These are phyloP conservation scores for Guyanaporus albipodus DNA, from an alignment of 768 basidiomycete genomes.

Conservation along the genomic window DNA sequence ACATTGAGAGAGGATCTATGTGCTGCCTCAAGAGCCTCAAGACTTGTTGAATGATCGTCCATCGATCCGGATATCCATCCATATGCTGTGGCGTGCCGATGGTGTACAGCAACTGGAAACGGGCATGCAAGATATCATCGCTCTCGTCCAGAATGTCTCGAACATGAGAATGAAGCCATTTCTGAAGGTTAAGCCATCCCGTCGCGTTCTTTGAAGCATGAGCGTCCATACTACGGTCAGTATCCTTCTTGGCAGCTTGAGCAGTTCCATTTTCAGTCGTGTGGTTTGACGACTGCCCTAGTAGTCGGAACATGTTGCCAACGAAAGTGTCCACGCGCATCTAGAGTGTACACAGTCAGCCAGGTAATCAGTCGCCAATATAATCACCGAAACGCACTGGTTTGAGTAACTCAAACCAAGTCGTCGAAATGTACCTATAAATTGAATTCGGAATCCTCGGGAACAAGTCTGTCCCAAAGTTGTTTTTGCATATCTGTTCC, in stretches of 20 bases:
- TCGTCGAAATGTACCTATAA: neutral
- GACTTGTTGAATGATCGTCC: neutral
- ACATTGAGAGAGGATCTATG: neutral
- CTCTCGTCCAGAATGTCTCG: no score
- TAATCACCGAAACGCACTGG: neutral
- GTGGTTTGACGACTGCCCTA: neutral
- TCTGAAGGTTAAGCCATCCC: neutral
- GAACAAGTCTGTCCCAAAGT: conserved; percentile 6
- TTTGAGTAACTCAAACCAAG: no score
- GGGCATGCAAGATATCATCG: neutral
- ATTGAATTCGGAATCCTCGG: conserved; percentile 2
- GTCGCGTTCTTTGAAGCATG: neutral
- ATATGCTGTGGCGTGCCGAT: neutral
- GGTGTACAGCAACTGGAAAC: neutral
- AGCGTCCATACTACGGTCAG: neutral
- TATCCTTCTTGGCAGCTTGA: no score
- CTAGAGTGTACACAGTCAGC: neutral
- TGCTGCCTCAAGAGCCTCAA: neutral
- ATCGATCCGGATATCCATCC: neutral
- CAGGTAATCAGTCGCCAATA: neutral
- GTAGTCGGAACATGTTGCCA: neutral
- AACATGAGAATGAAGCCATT: neutral
- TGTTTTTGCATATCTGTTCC: conserved; percentile 7
- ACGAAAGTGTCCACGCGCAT: neutral
- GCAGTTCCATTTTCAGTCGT: no score